Evolutionary conservation across 1,139 yeast genomes (phyloP), one percentile per base, ranked within the genome.

Genomic region (Arxiozyma telluris): DNA sequence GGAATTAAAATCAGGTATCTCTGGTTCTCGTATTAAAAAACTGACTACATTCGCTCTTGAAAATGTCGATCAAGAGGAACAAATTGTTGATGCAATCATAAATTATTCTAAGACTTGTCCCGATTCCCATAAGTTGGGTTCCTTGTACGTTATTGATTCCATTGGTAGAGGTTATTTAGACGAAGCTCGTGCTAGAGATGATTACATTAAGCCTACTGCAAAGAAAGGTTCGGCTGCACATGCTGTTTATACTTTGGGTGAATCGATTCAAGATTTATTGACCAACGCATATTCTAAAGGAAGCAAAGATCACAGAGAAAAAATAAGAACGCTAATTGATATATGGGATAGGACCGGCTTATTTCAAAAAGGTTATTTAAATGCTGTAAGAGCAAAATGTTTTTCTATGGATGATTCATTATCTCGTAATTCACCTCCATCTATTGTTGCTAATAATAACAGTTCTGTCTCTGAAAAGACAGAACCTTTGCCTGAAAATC

Each of bases 271-370:
- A 64, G 76, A 80, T 45, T 72, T 84, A 53, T 70, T 84, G 55
- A 81, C 81, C 62, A 82, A 81, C 61, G 81, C 88, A 38, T 71
- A 83, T 64, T 77, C 78, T 52, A 77, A 76, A 58, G 76, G 81
- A 61, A 71, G 75, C 54, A 74, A 74, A 51, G 74, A 71, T 46
- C 83, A 81, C 60, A 75, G 76, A 66, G 88, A 81, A 56, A 93
- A 90, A 70, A 81, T 90, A 61, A 76, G 82, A 65, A 91, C 90
- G 71, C 77, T 93, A 63, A 79, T 93, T 61, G 96, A 88, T 60
- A 91, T 93, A 64, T 93, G 98, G 98, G 89, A 83, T 64, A 82
- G 89, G 61, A 87, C 93, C 41, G 83, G 81, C 51, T 86, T 96
- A 18, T 93, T 93, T 71, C 76, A 77, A 53, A 77, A 78, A 47